Evolutionary conservation across 768 basidiomycete species (phyloP).

Genomic region (Chalciporus pseudorubinellus): DNA sequence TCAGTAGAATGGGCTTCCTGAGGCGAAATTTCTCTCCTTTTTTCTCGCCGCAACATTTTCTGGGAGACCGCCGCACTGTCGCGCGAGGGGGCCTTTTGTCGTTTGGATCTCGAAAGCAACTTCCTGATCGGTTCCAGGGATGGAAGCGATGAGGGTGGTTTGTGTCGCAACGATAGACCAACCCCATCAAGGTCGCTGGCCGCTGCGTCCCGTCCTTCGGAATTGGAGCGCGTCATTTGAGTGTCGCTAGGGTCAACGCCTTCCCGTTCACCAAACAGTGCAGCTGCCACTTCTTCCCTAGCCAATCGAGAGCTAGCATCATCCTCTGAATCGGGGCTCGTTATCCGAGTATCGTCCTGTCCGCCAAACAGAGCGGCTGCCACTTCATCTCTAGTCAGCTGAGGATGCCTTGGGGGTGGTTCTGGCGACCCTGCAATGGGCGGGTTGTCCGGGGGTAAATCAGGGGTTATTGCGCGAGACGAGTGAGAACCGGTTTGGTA

Average conservation of each 20-base stretch:
- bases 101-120: constrained; percentile 9
- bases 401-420: not conserved
- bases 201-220: constrained; percentile 5
- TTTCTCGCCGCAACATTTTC: constrained; percentile 6
- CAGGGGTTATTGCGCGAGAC: constrained; percentile 1
- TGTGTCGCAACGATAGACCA: constrained; percentile 2
- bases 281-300: not conserved
- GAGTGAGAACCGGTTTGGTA: not conserved
- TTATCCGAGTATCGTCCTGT: not conserved
- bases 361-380: not conserved
- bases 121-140: constrained; percentile 17
- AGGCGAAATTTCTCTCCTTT: not conserved
- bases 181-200: not conserved
- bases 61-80: constrained; percentile 2
- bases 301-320: not conserved
- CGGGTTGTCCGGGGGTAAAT: not conserved
- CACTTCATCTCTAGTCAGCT: not conserved
- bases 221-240: constrained; percentile 2
- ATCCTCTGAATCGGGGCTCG: constrained; percentile 9
- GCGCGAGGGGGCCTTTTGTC: constrained; percentile 3
- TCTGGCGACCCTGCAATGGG: not conserved
- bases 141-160: not conserved
- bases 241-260: not conserved
- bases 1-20: constrained; percentile 14
- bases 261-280: not conserved